These are phyloP conservation scores for Alternaria sp. DNA, from an alignment of 2,329 filamentous ascomycete genomes.

Conservation along the genomic window DNA sequence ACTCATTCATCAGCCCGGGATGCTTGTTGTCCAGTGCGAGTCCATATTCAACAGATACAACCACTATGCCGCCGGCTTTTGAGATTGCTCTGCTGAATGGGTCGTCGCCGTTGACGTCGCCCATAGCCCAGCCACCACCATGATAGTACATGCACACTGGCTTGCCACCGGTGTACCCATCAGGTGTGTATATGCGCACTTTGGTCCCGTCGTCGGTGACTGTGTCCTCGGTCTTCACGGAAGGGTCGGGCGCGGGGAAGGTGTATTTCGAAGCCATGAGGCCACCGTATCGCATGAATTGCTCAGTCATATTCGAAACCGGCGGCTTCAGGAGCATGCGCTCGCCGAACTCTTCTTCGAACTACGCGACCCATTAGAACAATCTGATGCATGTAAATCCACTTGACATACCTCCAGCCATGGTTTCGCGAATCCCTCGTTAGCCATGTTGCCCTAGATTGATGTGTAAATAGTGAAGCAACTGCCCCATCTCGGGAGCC, in stretches of 20 bases:
- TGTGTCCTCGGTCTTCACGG: constrained; percentile 41
- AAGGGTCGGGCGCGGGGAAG: constrained; percentile 40
- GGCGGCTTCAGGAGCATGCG: constrained; percentile 33
- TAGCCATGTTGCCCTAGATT: constrained; percentile 2
- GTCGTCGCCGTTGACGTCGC: constrained; percentile 45
- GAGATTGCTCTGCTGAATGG: constrained; percentile 31
- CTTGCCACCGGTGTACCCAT: constrained; percentile 36
- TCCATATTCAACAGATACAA: constrained; percentile 47
- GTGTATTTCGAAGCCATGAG: constrained; percentile 32
- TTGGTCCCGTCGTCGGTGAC: constrained; percentile 34
- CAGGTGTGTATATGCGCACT: constrained; percentile 46
- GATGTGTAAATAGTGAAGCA: neutral
- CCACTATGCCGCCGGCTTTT: constrained; percentile 31
- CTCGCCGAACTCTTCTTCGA: constrained; percentile 42
- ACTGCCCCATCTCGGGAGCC: neutral
- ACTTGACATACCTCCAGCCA: constrained; percentile 34
- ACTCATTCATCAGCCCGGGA: constrained; percentile 45
- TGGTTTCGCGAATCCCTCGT: constrained; percentile 35
- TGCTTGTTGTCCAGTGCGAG: constrained; percentile 45
- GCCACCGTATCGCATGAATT: constrained; percentile 24
- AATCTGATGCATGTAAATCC: constrained; percentile 8
- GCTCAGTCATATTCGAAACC: constrained; percentile 20
- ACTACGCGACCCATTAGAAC: constrained; percentile 23
- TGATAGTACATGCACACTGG: constrained; percentile 47
- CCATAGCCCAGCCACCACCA: constrained; percentile 49